A percentile compares a stretch with the other conserved stretches of the same genome.
Evolutionary conservation across 495 filamentous ascomycete genomes (phyloP).

Genomic region (Neurospora sp.): DNA sequence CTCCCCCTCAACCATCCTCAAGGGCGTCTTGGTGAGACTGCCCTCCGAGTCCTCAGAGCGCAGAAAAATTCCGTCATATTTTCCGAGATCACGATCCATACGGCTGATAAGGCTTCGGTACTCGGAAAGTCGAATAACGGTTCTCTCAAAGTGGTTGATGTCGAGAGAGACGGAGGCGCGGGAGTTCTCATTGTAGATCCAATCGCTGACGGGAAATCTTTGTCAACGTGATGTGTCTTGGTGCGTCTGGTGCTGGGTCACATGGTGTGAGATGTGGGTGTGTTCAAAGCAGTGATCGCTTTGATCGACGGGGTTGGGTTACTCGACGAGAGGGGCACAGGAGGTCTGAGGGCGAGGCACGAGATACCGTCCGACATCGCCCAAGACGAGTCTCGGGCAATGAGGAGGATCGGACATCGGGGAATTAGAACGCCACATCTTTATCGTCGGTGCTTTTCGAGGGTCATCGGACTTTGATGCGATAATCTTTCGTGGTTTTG

Average conservation of each 20-base stretch:
- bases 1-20: background rate
- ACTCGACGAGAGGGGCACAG: background rate
- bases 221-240: background rate
- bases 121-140: background rate
- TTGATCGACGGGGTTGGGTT: background rate
- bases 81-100: background rate
- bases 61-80: background rate
- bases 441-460: background rate
- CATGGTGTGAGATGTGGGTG: background rate
- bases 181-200: background rate
- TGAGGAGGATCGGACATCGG: background rate
- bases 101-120: background rate
- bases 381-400: background rate
- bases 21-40: background rate
- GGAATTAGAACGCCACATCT: background rate
- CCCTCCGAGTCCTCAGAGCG: background rate
- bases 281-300: background rate
- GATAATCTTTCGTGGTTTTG: background rate
- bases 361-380: background rate
- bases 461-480: background rate
- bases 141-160: background rate
- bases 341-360: background rate
- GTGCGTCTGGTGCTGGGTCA: background rate
- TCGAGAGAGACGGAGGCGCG: background rate
- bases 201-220: background rate